Evolutionary conservation across 2,329 filamentous ascomycete genomes (phyloP), one percentile per base, ranked within the genome.

Genomic region (Pseudocercospora ulei): DNA sequence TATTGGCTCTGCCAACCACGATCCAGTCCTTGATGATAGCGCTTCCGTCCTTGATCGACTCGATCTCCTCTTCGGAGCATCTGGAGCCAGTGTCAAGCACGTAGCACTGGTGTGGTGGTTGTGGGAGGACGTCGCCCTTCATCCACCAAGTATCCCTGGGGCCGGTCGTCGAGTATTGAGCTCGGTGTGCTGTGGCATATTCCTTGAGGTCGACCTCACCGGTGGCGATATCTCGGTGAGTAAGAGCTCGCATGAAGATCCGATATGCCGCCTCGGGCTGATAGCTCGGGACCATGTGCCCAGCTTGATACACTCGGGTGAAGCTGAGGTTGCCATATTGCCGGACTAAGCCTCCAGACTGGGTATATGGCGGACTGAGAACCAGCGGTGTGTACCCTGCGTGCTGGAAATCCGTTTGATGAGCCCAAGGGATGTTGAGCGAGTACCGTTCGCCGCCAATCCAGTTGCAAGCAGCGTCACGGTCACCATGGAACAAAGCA

Each of bases 401-500:
- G 7, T 57, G 48, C 7, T 56, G 58, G 59, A 76, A 76, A 3
- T 61, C 51, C 4, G 56, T 24, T 25, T 63, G 57, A 16, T 60
- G 53, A 4, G 60, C 55, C 52, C 71, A 69, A 5, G 68, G 60
- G 23, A 75, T 62, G 1, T 63, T 62, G 3, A 74, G 58, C 38
- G 67, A 70, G 5, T 68, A 65, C 4, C 61, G 55, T 50, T 76
- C 71, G 29, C 71, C 73, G 5, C 72, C 72, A 13, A 72, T 60
- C 73, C 72, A 76, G 35, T 62, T 62, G 38, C 65, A 72, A 35
- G 71, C 67, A 48, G 69, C 70, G 49, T 75, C 72, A 19, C 70
- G 67, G 48, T 78, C 75, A 5, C 75, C 75, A 56, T 88, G 83
- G 39, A 86, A 71, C 43, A 90, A 63, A 4, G 78, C 76, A 14